phyloP scores from a whole-genome alignment of 352 stramenopile genomes.

The Phytophthora melonis region DNA sequence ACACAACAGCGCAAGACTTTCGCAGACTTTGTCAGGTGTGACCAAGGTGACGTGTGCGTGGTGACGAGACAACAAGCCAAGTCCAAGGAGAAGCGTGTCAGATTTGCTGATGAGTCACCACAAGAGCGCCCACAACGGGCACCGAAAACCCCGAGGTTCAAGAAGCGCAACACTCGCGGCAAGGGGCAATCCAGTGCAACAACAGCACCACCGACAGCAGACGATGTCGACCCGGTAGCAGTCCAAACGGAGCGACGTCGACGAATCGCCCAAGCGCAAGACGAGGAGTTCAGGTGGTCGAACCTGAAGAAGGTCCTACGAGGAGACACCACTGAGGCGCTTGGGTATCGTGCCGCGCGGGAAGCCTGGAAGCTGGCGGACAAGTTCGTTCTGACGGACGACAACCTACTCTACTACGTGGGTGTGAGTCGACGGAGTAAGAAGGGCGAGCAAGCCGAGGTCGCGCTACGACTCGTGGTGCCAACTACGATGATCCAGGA shows the following conservation, averaged over 20 bases:
- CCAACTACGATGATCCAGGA: background rate
- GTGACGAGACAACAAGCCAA: background rate
- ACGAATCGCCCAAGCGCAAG: background rate
- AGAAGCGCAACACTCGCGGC: too few relatives aligned
- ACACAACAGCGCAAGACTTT: background rate
- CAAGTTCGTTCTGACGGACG: too few relatives aligned
- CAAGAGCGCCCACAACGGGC: background rate
- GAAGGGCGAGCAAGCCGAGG: too few relatives aligned
- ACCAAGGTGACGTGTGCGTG: background rate
- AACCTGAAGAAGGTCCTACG: background rate
- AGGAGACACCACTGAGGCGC: background rate
- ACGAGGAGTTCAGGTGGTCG: background rate
- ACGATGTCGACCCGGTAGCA: too few relatives aligned
- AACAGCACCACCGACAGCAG: too few relatives aligned
- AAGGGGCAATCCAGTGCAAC: too few relatives aligned
- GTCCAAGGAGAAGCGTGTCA: background rate
- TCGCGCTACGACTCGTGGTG: too few relatives aligned
- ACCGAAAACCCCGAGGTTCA: too few relatives aligned
- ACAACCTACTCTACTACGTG: too few relatives aligned
- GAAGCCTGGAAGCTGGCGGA: background rate
- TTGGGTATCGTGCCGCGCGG: background rate
- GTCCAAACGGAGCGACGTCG: too few relatives aligned
- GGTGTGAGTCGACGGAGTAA: too few relatives aligned
- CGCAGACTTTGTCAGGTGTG: background rate
- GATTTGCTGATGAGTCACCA: background rate